phyloP scores from a whole-genome alignment of 805 yeast species.

The Priceomyces haplophilus region DNA sequence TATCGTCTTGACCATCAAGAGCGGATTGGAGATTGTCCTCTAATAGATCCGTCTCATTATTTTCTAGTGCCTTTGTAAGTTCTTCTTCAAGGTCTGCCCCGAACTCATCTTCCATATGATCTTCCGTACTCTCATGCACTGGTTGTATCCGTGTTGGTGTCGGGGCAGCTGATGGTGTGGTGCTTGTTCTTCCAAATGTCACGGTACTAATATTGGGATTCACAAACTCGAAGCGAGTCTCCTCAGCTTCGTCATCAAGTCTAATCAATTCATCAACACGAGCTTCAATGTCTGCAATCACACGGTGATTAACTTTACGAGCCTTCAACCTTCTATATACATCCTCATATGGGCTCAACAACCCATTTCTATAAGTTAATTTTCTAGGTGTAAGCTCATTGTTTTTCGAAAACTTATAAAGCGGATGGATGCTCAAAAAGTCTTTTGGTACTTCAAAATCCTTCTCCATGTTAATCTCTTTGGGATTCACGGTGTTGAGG shows the following conservation, averaged over 20 bases:
- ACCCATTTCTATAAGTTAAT: constrained; percentile 68
- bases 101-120: constrained; percentile 12
- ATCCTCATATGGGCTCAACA: constrained; percentile 76
- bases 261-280: constrained; percentile 73
- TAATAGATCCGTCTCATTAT: constrained; percentile 20
- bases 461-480: constrained; percentile 39
- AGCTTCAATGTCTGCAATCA: constrained; percentile 73
- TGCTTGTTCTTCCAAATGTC: constrained; percentile 18
- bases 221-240: constrained; percentile 69
- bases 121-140: constrained; percentile 49
- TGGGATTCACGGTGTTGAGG: constrained; percentile 47
- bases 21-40: constrained; percentile 7
- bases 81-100: constrained; percentile 50
- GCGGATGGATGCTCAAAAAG: constrained; percentile 33
- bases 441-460: constrained; percentile 46
- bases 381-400: constrained; percentile 43
- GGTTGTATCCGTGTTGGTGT: constrained; percentile 21
- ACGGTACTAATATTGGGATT: constrained; percentile 41
- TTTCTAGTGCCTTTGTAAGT: constrained; percentile 53
- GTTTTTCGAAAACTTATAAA: constrained; percentile 32
- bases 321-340: constrained; percentile 69
- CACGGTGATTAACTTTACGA: constrained; percentile 63
- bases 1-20: constrained; percentile 8
- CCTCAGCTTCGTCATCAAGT: constrained; percentile 82
- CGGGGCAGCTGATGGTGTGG: constrained; percentile 26